A percentile compares a stretch with the other conserved stretches of the same genome.
These are phyloP conservation scores for Clarireedia monteithiana DNA, from an alignment of 2,329 filamentous ascomycete species.

Conservation along the genomic window DNA sequence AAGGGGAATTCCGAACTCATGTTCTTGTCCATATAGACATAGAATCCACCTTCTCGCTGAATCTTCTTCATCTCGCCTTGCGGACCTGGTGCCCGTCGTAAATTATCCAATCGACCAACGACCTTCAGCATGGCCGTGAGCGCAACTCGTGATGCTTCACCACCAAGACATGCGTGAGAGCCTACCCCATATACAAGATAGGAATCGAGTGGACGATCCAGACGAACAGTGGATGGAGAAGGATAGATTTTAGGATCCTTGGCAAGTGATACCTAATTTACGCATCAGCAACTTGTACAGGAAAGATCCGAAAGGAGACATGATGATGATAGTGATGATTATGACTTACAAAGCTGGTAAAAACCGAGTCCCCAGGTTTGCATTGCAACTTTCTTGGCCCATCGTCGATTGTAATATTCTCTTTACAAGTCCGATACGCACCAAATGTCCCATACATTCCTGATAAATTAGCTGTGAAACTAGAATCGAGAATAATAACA, in stretches of 20 bases:
- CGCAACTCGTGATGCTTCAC: conserved; percentile 33
- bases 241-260: conserved; percentile 51
- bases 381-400: not conserved
- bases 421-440: conserved; percentile 40
- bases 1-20: conserved; percentile 49
- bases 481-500: not conserved
- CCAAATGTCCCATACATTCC: conserved; percentile 54
- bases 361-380: conserved; percentile 7
- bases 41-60: conserved; percentile 7
- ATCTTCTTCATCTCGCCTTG: conserved; percentile 13
- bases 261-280: not conserved
- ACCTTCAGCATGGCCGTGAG: conserved; percentile 47
- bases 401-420: conserved; percentile 6
- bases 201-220: conserved; percentile 51
- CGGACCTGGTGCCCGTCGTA: conserved; percentile 10
- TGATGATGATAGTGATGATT: no score
- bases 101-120: conserved; percentile 9
- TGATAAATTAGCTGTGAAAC: not conserved
- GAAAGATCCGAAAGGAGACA: not conserved
- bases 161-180: conserved; percentile 54
- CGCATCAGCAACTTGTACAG: no score
- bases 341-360: conserved; percentile 6
- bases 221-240: conserved; percentile 50
- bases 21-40: conserved; percentile 10
- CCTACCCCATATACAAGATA: conserved; percentile 61